Percentiles rank a stretch among this genome's conserved stretches.
Evolutionary conservation across 306 rosid genomes (phyloP).

Genomic region (Vicia sativa): DNA sequence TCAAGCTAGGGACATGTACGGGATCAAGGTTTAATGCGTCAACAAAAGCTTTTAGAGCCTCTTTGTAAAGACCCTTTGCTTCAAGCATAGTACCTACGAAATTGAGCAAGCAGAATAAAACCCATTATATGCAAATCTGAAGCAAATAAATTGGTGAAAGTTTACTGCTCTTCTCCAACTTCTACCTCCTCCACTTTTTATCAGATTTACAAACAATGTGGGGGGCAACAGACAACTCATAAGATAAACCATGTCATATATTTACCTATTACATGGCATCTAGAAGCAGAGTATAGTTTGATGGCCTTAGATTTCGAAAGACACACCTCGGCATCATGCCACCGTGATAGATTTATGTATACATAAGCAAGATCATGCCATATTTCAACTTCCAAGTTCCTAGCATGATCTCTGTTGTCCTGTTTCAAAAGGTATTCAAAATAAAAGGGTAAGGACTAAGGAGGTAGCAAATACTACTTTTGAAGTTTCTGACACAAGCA

Average conservation of each 20-base stretch:
- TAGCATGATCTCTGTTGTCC: constrained; percentile 51
- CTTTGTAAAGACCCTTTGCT: constrained; percentile 66
- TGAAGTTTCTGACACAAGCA: constrained; percentile 13
- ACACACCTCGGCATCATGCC: constrained; percentile 82
- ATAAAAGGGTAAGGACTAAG: constrained; percentile 32
- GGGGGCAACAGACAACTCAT: not conserved
- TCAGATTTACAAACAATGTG: not conserved
- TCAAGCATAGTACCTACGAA: constrained; percentile 66
- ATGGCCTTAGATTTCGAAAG: constrained; percentile 82
- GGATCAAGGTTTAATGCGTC: constrained; percentile 72
- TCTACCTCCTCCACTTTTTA: not conserved
- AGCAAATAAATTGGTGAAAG: constrained; percentile 13
- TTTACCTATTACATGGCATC: constrained; percentile 78
- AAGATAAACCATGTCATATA: constrained; percentile 12
- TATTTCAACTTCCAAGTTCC: constrained; percentile 73
- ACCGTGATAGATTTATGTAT: constrained; percentile 66
- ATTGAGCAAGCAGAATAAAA: constrained; percentile 5
- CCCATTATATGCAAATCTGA: not conserved
- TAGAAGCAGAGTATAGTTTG: constrained; percentile 59
- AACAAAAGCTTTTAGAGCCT: constrained; percentile 63
- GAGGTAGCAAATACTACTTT: constrained; percentile 24
- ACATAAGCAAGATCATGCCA: constrained; percentile 86
- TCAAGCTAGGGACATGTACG: constrained; percentile 72
- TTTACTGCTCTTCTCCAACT: constrained; percentile 1
- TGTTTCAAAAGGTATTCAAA: constrained; percentile 40